A percentile compares a stretch with the other conserved stretches of the same genome.
These are phyloP conservation scores for Monsonia emarginata DNA, from an alignment of 441 rosid species.

Conservation along the genomic window DNA sequence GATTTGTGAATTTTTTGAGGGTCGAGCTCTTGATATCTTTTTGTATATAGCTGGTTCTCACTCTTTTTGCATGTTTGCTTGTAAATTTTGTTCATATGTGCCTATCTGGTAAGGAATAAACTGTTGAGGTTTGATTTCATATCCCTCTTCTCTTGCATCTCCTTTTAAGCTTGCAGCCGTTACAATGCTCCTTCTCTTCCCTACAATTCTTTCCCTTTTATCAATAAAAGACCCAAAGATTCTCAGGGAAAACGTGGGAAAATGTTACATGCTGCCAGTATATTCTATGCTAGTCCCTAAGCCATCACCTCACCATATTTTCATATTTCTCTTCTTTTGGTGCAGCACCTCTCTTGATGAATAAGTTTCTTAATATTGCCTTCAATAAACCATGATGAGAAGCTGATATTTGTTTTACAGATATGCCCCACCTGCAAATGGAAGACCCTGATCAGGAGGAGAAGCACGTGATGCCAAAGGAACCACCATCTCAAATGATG, in stretches of 20 bases:
- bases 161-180: conserved; percentile 10
- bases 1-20: not conserved
- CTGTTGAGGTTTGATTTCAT: conserved; percentile 20
- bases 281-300: not conserved
- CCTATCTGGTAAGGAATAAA: conserved; percentile 24
- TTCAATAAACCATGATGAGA: conserved; percentile 1
- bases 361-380: conserved; percentile 2
- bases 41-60: conserved; percentile 11
- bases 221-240: conserved; percentile 13
- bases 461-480: conserved; percentile 13
- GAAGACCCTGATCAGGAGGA: conserved; percentile 19
- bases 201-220: conserved; percentile 1
- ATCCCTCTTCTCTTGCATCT: not conserved
- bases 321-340: conserved; percentile 14
- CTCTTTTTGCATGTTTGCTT: conserved; percentile 23
- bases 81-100: conserved; percentile 14
- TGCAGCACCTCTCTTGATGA: not conserved
- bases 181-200: conserved; percentile 13
- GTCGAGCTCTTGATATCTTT: conserved; percentile 7
- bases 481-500: conserved; percentile 16
- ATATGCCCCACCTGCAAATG: conserved; percentile 20
- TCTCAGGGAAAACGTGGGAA: conserved; percentile 15
- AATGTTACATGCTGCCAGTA: conserved; percentile 4
- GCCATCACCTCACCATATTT: conserved; percentile 4
- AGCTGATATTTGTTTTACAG: conserved; percentile 17